These are phyloP conservation scores for Vigna nakashimae DNA, from an alignment of 306 rosid genomes.

Conservation along the genomic window DNA sequence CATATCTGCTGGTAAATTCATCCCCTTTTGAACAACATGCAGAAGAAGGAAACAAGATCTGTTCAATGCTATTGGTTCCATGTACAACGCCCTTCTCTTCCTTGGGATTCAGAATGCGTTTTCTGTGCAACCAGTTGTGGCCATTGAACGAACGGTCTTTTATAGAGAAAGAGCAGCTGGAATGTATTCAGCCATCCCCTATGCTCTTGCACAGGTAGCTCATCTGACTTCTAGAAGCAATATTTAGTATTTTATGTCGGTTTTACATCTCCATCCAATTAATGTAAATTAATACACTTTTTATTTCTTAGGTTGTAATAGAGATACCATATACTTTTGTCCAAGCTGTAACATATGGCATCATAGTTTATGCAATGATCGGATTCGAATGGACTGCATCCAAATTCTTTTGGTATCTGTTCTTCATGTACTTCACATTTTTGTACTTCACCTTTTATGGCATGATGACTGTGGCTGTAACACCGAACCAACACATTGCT, in stretches of 20 bases:
- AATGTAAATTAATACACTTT: not conserved
- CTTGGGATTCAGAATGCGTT: conserved; percentile 69
- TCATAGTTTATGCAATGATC: conserved; percentile 67
- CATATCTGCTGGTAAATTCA: not conserved
- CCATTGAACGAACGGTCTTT: conserved; percentile 72
- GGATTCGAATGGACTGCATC: conserved; percentile 63
- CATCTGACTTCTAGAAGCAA: not conserved
- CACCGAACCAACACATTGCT: conserved; percentile 73
- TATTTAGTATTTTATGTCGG: not conserved
- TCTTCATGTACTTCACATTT: conserved; percentile 72
- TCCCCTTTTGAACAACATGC: conserved; percentile 21
- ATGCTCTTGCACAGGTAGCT: conserved; percentile 69
- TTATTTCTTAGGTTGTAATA: conserved; percentile 58
- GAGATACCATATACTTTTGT: conserved; percentile 71
- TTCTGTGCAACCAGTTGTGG: conserved; percentile 74
- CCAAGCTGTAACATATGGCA: conserved; percentile 59
- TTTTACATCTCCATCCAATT: not conserved
- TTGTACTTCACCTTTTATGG: conserved; percentile 74
- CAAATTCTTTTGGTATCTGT: conserved; percentile 71
- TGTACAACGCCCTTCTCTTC: conserved; percentile 67
- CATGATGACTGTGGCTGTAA: conserved; percentile 74
- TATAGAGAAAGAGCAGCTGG: conserved; percentile 83
- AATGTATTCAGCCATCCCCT: conserved; percentile 75
- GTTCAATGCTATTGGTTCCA: conserved; percentile 70
- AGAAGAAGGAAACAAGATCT: conserved; percentile 60